phyloP scores from a whole-genome alignment of 768 basidiomycete species.

The Termitomyces sp. region DNA sequence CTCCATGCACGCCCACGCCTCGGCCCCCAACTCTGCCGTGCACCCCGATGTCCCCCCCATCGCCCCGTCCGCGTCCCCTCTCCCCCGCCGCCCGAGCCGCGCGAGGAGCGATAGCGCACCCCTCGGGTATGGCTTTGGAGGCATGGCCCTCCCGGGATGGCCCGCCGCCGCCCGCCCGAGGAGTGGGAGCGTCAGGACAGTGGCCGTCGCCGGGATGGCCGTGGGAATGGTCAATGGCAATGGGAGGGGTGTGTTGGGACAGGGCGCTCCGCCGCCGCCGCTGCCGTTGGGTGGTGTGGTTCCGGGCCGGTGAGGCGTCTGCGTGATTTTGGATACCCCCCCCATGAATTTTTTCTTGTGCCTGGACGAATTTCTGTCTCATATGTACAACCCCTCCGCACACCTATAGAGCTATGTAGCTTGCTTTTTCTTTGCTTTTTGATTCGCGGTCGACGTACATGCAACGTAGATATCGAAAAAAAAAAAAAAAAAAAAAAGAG shows the following conservation, averaged over 20 bases:
- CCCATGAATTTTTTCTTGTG: too few relatives aligned
- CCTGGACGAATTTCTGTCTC: too few relatives aligned
- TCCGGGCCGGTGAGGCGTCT: neutral
- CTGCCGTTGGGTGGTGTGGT: too few relatives aligned
- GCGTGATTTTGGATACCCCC: too few relatives aligned
- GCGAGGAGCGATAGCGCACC: conserved; percentile 68
- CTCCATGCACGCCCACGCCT: neutral
- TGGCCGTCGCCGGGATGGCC: too few relatives aligned
- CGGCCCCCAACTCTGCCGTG: conserved; percentile 20
- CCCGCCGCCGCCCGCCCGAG: conserved; percentile 28
- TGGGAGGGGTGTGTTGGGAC: neutral
- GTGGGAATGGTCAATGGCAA: neutral
- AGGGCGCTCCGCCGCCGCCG: too few relatives aligned
- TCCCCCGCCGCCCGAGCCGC: conserved; percentile 27
- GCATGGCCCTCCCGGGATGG: conserved; percentile 6
- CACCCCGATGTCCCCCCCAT: conserved; percentile 10
- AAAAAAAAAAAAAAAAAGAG: too few relatives aligned
- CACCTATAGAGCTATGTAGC: too few relatives aligned
- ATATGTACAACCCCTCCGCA: too few relatives aligned
- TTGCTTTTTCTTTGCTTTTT: too few relatives aligned
- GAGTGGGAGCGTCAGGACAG: conserved; percentile 51
- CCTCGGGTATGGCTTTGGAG: conserved; percentile 37
- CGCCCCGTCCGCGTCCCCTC: conserved; percentile 18
- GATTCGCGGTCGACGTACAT: too few relatives aligned
- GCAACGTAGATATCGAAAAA: too few relatives aligned